Conservation (phyloP, 495 filamentous ascomycete genomes). For the Penicillium silybi region DNA sequence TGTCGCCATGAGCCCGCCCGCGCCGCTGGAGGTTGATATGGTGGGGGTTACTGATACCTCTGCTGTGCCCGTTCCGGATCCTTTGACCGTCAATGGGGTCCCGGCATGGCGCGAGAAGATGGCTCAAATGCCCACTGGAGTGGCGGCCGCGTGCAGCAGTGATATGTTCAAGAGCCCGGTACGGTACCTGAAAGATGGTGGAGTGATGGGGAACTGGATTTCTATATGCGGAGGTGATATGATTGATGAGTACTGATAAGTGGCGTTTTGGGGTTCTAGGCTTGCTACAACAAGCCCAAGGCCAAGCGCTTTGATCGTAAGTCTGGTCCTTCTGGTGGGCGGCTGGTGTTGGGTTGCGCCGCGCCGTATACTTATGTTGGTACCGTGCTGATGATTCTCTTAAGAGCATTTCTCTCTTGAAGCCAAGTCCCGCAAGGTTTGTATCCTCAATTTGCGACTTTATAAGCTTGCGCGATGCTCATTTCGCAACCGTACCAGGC, state of each 20-base stretch:
- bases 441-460: neutral
- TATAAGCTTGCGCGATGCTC: neutral
- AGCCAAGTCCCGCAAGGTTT: constrained; percentile 39
- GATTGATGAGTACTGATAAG: constrained; percentile 1
- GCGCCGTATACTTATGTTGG: neutral
- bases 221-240: neutral
- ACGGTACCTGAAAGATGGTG: constrained; percentile 14
- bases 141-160: constrained; percentile 72
- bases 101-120: constrained; percentile 62
- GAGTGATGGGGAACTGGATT: neutral
- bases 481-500: constrained; percentile 25
- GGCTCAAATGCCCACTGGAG: constrained; percentile 63
- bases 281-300: constrained; percentile 63
- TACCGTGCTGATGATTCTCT: neutral
- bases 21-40: constrained; percentile 36
- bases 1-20: constrained; percentile 37
- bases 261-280: constrained; percentile 19
- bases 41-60: constrained; percentile 38
- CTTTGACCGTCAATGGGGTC: constrained; percentile 69
- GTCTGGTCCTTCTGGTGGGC: constrained; percentile 24
- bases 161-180: constrained; percentile 80
- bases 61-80: constrained; percentile 45
- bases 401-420: constrained; percentile 38
- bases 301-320: constrained; percentile 84
- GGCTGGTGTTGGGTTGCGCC: neutral